Conservation (phyloP, 2,329 filamentous ascomycete genomes). For the Scedosporium apiospermum region DNA sequence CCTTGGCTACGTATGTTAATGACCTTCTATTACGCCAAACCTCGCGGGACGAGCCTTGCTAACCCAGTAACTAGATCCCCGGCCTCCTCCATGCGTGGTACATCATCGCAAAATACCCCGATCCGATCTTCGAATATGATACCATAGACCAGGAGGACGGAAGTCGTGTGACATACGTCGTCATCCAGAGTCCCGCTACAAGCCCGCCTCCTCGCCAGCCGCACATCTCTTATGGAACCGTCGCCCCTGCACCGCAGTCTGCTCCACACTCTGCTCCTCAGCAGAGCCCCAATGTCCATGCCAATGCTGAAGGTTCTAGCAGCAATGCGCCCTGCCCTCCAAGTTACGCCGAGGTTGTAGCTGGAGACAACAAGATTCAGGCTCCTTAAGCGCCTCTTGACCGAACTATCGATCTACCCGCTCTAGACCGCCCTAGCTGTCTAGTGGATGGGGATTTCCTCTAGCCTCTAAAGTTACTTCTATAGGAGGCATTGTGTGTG, state of each 20-base stretch:
- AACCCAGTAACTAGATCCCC: conserved; percentile 45
- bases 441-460: neutral
- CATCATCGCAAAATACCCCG: conserved; percentile 87
- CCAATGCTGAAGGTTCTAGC: conserved; percentile 16
- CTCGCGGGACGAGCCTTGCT: neutral
- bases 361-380: conserved; percentile 88
- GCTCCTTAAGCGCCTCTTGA: neutral
- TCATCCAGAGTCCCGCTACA: conserved; percentile 47
- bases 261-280: conserved; percentile 19
- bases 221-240: conserved; percentile 39
- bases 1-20: conserved; percentile 52
- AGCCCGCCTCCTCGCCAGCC: conserved; percentile 17
- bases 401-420: no score
- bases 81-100: conserved; percentile 96
- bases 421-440: no score
- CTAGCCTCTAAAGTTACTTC: neutral
- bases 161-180: conserved; percentile 66
- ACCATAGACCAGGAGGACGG: conserved; percentile 48
- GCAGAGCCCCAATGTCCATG: conserved; percentile 23
- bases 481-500: neutral
- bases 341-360: conserved; percentile 82
- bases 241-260: conserved; percentile 16
- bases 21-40: neutral
- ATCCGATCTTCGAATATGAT: conserved; percentile 62
- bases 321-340: conserved; percentile 43